Evolutionary conservation across 352 stramenopile species (phyloP), one percentile per base, ranked within the genome.

Genomic region (Phytophthora pisi): DNA sequence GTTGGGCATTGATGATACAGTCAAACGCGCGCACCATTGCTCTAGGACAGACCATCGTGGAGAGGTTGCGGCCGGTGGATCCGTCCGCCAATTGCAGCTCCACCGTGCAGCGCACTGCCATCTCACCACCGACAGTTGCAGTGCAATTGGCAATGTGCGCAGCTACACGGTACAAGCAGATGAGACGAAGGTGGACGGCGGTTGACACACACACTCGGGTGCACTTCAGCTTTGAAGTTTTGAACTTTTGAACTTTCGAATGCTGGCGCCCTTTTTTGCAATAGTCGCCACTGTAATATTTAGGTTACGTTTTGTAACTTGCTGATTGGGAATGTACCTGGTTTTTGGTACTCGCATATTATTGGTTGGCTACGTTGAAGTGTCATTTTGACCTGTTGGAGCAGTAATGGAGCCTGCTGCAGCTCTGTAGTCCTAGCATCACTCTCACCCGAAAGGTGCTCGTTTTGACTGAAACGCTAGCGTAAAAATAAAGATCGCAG

Each of bases 71-170:
- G 1, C 83, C 81, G 1, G 75, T 81, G 20, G 66, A 61, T 36
- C 78, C 79, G 34, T 89, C 78, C 4, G 81, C 79, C 38, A 84
- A 61, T 64, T 92, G 83, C 70, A 86, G 72, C 71, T 92, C 81
- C 38, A 90, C 42, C 61, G 81, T 75, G 63, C 83, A 92, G 18
- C 54, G 66, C 31, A 73, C 60, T 64, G 60, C 26, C 66, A 73
- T 73, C 10, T 30, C 13, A 28, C 36, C 23, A 16, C 15, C 18
- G 15, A 9, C 30, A 38, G 26, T 34, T 26, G 45, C 51, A 42
- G 9, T 46, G 38, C 38, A 18, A 16, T 5, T 45, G 38, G 20
- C 43, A 40, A 11, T 31, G 40, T 23, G 28, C 40, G 11, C 15
- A 42, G 50, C 18, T 24, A 51, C 28, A 20, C 28, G 28, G 28